These are phyloP conservation scores for Chrysosporium queenslandicum DNA, from an alignment of 2,329 filamentous ascomycete species.

Conservation along the genomic window DNA sequence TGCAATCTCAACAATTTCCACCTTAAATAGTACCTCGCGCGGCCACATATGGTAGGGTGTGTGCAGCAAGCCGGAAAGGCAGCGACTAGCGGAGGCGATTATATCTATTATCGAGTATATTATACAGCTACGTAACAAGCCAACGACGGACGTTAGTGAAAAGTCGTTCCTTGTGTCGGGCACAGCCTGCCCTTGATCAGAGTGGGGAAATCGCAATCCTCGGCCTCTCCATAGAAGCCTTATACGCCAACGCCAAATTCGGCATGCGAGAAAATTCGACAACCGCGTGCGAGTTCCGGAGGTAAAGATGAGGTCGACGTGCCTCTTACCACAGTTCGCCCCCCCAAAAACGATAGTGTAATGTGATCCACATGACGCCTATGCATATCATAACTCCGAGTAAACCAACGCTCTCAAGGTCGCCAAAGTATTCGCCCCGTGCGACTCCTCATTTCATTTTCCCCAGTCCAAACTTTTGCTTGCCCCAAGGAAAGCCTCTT, in stretches of 20 bases:
- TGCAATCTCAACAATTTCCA: too few relatives aligned
- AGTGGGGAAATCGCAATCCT: constrained; percentile 3
- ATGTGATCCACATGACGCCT: neutral
- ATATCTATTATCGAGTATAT: neutral
- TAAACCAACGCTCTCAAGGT: neutral
- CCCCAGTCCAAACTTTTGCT: neutral
- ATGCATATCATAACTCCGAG: neutral
- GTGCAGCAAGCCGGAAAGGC: too few relatives aligned
- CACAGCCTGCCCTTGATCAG: neutral
- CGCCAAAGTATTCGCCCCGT: neutral
- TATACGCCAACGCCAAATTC: neutral
- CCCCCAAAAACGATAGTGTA: neutral
- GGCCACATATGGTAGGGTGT: too few relatives aligned
- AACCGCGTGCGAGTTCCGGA: neutral
- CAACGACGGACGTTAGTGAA: neutral
- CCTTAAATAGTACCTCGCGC: too few relatives aligned
- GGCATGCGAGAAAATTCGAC: neutral
- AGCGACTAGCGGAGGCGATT: too few relatives aligned
- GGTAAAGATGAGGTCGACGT: neutral
- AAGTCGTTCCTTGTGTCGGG: neutral
- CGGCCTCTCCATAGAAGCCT: neutral
- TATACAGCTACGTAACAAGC: neutral
- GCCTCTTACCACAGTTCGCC: neutral
- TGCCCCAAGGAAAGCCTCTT: neutral
- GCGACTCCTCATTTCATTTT: neutral